Conservation (phyloP, 75 land plant species). For the Picea glauca region DNA sequence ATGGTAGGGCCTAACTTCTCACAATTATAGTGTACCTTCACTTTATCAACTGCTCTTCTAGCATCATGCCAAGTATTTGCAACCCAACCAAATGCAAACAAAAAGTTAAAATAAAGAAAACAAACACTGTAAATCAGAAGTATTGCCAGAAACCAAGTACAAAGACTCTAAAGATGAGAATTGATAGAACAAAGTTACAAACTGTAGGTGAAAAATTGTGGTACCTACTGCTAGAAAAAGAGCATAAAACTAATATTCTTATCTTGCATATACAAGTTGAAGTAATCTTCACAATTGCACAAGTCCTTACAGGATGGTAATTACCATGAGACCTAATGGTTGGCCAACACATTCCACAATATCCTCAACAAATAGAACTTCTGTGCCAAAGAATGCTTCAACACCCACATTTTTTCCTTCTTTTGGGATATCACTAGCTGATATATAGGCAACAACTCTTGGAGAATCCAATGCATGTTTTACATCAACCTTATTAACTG, state of each 20-base stretch:
- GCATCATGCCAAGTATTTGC: slow-evolving; percentile 83
- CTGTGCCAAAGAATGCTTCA: slow-evolving; percentile 28
- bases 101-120: no score
- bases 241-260: no score
- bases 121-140: no score
- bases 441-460: slow-evolving; percentile 37
- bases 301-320: no score
- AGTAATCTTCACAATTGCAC: no score
- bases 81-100: slow-evolving; percentile 19
- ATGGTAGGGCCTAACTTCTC: slow-evolving; percentile 63
- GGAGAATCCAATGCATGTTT: slow-evolving; percentile 28
- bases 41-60: slow-evolving; percentile 52
- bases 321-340: slow-evolving; percentile 48
- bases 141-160: no score
- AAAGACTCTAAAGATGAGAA: no score
- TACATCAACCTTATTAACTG: slow-evolving; percentile 44
- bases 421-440: slow-evolving; percentile 66
- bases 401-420: slow-evolving; percentile 65
- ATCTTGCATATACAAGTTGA: no score
- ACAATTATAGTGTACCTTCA: slow-evolving; percentile 60
- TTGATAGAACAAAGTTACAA: no score
- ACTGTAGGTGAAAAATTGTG: neutral
- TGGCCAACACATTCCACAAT: slow-evolving; percentile 65
- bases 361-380: slow-evolving; percentile 56
- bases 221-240: slow-evolving; percentile 33